phyloP scores from a whole-genome alignment of 2,329 filamentous ascomycete species.

The Torrubiella hemipterigena region DNA sequence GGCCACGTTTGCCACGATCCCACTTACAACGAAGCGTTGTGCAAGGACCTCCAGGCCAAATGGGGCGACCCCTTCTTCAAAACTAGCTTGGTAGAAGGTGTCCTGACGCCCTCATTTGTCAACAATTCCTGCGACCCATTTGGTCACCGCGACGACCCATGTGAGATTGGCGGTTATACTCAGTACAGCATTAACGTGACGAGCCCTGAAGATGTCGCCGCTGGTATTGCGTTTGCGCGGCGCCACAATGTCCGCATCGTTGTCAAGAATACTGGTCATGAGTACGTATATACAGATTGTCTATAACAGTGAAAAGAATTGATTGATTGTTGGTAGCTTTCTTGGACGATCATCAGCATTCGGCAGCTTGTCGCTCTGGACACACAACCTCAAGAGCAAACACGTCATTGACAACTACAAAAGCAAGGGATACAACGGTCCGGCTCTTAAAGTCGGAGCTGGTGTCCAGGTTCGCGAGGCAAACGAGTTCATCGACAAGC shows the following conservation, averaged over 20 bases:
- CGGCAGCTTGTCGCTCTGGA: conserved; percentile 25
- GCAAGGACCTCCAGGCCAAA: conserved; percentile 20
- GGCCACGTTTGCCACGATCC: conserved; percentile 39
- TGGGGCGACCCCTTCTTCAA: conserved; percentile 17
- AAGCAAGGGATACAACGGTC: conserved; percentile 29
- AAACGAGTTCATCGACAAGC: conserved; percentile 28
- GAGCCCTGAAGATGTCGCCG: conserved; percentile 16
- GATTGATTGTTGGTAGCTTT: conserved; percentile 3
- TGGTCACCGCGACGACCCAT: conserved; percentile 22
- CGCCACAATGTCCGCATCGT: conserved; percentile 23
- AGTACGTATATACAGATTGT: conserved; percentile 12
- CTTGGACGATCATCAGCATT: conserved; percentile 24
- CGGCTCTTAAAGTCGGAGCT: conserved; percentile 41
- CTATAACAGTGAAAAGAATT: too few species aligned
- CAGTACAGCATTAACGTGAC: conserved; percentile 24
- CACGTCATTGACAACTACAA: conserved; percentile 22
- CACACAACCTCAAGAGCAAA: conserved; percentile 16
- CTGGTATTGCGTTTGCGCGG: conserved; percentile 23
- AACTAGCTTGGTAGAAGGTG: conserved; percentile 1
- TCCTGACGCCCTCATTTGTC: conserved; percentile 25
- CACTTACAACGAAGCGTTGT: conserved; percentile 29
- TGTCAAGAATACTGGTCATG: conserved; percentile 20
- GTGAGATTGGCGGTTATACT: conserved; percentile 30
- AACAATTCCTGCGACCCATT: conserved; percentile 27
- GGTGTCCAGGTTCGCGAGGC: conserved; percentile 39